phyloP scores from a whole-genome alignment of 352 stramenopile species.

The Pelagophyceae sp. region DNA sequence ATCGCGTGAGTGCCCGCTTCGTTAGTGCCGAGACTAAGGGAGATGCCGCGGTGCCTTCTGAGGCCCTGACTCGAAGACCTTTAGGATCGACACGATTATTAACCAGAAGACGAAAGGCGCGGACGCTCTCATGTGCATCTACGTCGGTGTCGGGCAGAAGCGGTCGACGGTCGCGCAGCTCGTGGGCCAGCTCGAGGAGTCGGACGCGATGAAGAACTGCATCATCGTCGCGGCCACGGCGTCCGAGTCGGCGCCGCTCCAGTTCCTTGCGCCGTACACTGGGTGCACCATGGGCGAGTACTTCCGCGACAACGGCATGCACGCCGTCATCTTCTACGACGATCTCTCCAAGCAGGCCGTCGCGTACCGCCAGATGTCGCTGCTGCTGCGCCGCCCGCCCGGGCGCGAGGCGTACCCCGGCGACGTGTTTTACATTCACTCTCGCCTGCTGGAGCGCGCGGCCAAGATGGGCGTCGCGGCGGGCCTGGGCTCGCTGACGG shows the following conservation, averaged over 20 bases:
- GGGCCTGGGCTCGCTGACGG: conserved; percentile 72
- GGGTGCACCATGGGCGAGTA: conserved; percentile 76
- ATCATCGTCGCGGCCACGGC: conserved; percentile 76
- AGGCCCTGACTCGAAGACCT: too few species aligned
- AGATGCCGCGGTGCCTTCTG: too few species aligned
- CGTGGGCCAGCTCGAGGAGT: conserved; percentile 68
- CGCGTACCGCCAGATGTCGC: conserved; percentile 76
- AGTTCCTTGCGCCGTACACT: conserved; percentile 81
- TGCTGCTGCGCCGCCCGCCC: conserved; percentile 76
- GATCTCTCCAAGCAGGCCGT: conserved; percentile 80
- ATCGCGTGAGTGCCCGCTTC: too few species aligned
- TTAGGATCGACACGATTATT: conserved; percentile 81
- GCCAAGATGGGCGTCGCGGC: conserved; percentile 71
- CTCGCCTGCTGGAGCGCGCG: conserved; percentile 73
- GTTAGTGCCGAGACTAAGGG: too few species aligned
- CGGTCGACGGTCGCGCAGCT: conserved; percentile 78
- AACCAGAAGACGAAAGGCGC: conserved; percentile 79
- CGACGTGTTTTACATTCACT: conserved; percentile 85
- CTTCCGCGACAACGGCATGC: conserved; percentile 78
- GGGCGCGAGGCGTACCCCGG: conserved; percentile 79
- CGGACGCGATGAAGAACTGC: conserved; percentile 69
- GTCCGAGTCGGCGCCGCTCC: conserved; percentile 73
- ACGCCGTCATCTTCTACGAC: conserved; percentile 84
- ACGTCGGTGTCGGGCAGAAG: conserved; percentile 81
- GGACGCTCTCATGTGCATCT: conserved; percentile 72